Evolutionary conservation across 306 rosid genomes (phyloP).

Genomic region (Vigna nakashimae): DNA sequence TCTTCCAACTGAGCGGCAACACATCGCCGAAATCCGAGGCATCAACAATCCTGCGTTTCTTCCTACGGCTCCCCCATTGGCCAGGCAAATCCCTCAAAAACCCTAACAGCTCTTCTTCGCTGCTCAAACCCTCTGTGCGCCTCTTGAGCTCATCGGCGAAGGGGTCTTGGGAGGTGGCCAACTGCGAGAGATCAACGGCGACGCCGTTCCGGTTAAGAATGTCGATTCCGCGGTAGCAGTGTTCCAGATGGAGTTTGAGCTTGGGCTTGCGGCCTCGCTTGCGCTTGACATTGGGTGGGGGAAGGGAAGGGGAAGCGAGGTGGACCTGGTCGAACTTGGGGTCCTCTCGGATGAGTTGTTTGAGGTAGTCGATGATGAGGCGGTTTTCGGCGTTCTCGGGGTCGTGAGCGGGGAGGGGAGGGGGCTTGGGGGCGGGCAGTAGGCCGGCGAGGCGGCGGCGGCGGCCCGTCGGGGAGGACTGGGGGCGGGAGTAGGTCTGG

Average conservation of each 20-base stretch:
- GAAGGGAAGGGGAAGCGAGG: constrained; percentile 12
- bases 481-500: constrained; percentile 73
- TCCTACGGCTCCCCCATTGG: constrained; percentile 88
- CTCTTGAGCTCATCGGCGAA: constrained; percentile 69
- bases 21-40: constrained; percentile 69
- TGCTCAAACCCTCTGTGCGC: constrained; percentile 65
- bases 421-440: constrained; percentile 55
- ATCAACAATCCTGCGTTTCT: constrained; percentile 81
- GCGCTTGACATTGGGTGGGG: constrained; percentile 44
- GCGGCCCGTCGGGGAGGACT: constrained; percentile 54
- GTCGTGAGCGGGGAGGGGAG: constrained; percentile 50
- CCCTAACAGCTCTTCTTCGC: constrained; percentile 72
- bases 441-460: constrained; percentile 70
- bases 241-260: constrained; percentile 53
- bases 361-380: constrained; percentile 65
- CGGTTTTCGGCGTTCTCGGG: constrained; percentile 69
- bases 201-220: constrained; percentile 59
- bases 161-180: constrained; percentile 59
- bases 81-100: constrained; percentile 83
- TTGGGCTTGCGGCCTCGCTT: constrained; percentile 90
- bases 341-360: constrained; percentile 63
- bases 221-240: constrained; percentile 52
- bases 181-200: constrained; percentile 50
- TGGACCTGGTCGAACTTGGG: constrained; percentile 71
- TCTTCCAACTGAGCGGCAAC: constrained; percentile 82